phyloP scores from a whole-genome alignment of 164 flowering plant species.

The Vitis labrusca region DNA sequence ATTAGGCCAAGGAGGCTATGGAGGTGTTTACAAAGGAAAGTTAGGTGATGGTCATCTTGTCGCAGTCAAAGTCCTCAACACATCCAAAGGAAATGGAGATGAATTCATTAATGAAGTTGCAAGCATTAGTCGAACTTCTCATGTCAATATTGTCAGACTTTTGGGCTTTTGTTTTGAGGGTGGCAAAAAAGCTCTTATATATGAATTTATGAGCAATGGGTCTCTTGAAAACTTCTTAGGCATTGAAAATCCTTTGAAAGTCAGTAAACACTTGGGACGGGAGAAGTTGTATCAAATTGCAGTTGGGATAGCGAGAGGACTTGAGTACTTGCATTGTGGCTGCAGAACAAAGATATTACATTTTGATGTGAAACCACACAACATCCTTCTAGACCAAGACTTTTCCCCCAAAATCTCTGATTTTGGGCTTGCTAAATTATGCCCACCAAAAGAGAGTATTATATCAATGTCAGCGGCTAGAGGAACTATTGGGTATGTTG shows the following conservation, averaged over 20 bases:
- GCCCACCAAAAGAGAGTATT: not conserved
- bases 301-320: not conserved
- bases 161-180: not conserved
- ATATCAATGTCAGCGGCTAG: no score
- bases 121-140: no score
- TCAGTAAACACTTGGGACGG: not conserved
- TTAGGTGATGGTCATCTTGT: no score
- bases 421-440: not conserved
- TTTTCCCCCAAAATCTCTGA: not conserved
- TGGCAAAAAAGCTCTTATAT: not conserved
- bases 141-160: not conserved
- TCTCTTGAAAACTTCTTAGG: not conserved
- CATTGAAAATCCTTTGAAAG: not conserved
- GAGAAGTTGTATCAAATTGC: not conserved
- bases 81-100: no score
- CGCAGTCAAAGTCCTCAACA: no score
- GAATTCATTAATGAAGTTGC: no score
- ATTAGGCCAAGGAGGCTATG: no score
- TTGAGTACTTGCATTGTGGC: slow-evolving; percentile 1
- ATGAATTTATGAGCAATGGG: not conserved
- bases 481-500: no score
- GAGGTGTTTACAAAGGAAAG: no score
- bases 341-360: slow-evolving; percentile 1
- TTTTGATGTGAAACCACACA: slow-evolving; percentile 1
- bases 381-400: no score